A percentile compares a stretch with the other conserved stretches of the same genome.
phyloP scores from a whole-genome alignment of 2,329 filamentous ascomycete species.

The Pseudovirgaria hyperparasitica region DNA sequence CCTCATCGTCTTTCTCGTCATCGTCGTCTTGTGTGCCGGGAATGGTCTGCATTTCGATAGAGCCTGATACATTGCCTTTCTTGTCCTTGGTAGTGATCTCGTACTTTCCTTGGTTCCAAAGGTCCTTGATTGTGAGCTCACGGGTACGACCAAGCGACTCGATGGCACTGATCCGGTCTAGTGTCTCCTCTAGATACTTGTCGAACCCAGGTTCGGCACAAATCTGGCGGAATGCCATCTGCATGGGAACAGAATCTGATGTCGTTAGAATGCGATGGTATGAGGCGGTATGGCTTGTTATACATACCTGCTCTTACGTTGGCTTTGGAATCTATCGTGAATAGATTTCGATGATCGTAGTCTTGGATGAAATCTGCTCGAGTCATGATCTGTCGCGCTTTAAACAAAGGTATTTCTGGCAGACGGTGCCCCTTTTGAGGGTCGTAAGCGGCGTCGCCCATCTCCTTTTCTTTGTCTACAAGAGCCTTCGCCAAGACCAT shows the following conservation, averaged over 20 bases:
- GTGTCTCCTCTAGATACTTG: constrained; percentile 66
- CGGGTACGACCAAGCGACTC: constrained; percentile 88
- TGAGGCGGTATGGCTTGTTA: too few relatives aligned
- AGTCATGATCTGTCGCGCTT: constrained; percentile 68
- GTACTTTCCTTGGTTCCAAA: constrained; percentile 76
- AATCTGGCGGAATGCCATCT: constrained; percentile 77
- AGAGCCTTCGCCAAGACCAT: constrained; percentile 88
- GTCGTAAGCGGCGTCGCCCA: constrained; percentile 50
- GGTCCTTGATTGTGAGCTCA: constrained; percentile 88
- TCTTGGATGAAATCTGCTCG: constrained; percentile 85
- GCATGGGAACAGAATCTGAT: constrained; percentile 86
- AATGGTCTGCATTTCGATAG: constrained; percentile 20
- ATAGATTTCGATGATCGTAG: constrained; percentile 89
- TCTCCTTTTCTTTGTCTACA: constrained; percentile 66
- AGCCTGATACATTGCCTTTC: constrained; percentile 16
- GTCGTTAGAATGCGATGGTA: too few relatives aligned
- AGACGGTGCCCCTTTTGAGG: constrained; percentile 57
- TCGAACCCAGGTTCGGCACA: constrained; percentile 67
- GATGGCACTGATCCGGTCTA: constrained; percentile 80
- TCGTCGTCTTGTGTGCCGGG: constrained; percentile 15
- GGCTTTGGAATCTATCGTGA: constrained; percentile 79
- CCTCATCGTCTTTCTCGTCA: constrained; percentile 9
- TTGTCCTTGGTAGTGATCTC: constrained; percentile 17
- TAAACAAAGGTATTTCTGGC: constrained; percentile 47
- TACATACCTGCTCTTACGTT: constrained; percentile 57